Evolutionary conservation across 495 filamentous ascomycete species (phyloP).

Genomic region (Neurospora intermedia): DNA sequence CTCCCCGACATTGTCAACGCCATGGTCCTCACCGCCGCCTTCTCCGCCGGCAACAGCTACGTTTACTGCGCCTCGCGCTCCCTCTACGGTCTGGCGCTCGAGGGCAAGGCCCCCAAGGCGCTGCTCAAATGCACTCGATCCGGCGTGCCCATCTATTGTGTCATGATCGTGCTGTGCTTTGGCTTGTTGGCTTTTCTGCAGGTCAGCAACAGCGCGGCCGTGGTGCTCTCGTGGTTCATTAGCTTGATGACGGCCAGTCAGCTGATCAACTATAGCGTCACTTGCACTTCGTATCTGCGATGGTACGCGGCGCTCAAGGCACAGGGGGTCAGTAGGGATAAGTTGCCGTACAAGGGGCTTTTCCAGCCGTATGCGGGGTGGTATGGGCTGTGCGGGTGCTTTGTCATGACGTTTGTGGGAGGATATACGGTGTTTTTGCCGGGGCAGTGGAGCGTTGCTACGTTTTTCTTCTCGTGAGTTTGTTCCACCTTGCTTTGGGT

Average conservation of each 20-base stretch:
- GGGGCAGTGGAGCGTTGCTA: constrained; percentile 53
- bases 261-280: constrained; percentile 66
- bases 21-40: constrained; percentile 60
- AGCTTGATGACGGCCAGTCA: constrained; percentile 60
- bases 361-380: constrained; percentile 64
- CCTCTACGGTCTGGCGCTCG: constrained; percentile 63
- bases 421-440: constrained; percentile 70
- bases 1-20: constrained; percentile 76
- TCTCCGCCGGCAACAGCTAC: constrained; percentile 79
- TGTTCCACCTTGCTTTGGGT: not conserved
- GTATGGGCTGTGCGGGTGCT: constrained; percentile 48
- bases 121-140: constrained; percentile 50
- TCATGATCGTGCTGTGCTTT: constrained; percentile 50
- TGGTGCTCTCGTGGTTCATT: constrained; percentile 69
- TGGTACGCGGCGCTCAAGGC: constrained; percentile 58
- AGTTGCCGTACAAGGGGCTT: constrained; percentile 54
- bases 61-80: constrained; percentile 71
- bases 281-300: constrained; percentile 60
- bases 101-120: constrained; percentile 53
- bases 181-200: constrained; percentile 63
- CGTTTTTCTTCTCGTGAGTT: constrained; percentile 64
- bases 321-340: constrained; percentile 53
- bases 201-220: constrained; percentile 52
- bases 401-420: constrained; percentile 61
- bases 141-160: constrained; percentile 53